Percentiles rank a stretch among this genome's conserved stretches.
phyloP scores from a whole-genome alignment of 768 basidiomycete genomes.

The Cubamyces lactineus region DNA sequence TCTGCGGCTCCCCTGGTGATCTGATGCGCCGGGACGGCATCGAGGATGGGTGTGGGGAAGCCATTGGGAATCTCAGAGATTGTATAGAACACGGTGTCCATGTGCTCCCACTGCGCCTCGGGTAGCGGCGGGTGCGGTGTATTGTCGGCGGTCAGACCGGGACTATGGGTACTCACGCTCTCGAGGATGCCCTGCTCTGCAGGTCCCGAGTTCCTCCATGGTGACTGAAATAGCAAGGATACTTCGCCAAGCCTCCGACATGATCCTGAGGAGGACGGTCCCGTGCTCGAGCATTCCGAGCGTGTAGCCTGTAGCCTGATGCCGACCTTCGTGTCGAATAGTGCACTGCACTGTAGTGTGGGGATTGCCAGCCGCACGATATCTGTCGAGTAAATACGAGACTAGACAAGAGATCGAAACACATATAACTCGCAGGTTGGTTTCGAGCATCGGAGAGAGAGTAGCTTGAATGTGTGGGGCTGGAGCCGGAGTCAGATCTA shows the following conservation, averaged over 20 bases:
- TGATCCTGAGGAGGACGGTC: background rate
- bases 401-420: too few relatives aligned
- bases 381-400: too few relatives aligned
- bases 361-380: too few relatives aligned
- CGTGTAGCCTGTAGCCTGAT: too few relatives aligned
- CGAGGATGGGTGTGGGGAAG: background rate
- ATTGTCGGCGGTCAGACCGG: conserved; percentile 10
- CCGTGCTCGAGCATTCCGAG: too few relatives aligned
- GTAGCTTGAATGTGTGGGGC: too few relatives aligned
- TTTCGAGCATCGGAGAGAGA: too few relatives aligned
- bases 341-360: too few relatives aligned
- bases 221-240: background rate
- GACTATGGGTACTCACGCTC: background rate
- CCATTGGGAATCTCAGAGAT: conserved; percentile 1
- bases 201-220: conserved; percentile 14
- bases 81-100: conserved; percentile 3
- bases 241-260: background rate
- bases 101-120: conserved; percentile 12
- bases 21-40: background rate
- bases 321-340: too few relatives aligned
- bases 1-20: background rate
- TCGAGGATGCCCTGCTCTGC: background rate
- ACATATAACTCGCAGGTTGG: too few relatives aligned
- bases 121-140: conserved; percentile 5
- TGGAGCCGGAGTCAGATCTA: too few relatives aligned